A percentile compares a stretch with the other conserved stretches of the same genome.
phyloP scores from a whole-genome alignment of 768 basidiomycete genomes.

The Podaxis pistillaris region DNA sequence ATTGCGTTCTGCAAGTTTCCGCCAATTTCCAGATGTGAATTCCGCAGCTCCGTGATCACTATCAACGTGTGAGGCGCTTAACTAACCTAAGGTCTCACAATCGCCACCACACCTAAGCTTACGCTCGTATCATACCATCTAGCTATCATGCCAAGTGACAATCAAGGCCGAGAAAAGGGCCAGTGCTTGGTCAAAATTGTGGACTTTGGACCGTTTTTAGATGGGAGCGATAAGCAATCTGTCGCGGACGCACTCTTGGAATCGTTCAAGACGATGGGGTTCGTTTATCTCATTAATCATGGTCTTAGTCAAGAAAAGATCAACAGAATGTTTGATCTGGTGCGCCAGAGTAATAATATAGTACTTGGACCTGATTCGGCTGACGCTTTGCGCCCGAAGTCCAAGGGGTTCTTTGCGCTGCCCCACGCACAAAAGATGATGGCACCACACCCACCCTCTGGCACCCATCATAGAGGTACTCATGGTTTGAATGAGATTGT shows the following conservation, averaged over 20 bases:
- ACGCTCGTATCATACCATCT: background rate
- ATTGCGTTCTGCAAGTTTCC: no score
- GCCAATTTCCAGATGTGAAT: background rate
- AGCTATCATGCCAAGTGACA: no score
- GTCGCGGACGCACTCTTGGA: constrained; percentile 41
- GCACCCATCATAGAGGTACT: constrained; percentile 43
- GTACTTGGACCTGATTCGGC: background rate
- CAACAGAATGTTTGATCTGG: constrained; percentile 41
- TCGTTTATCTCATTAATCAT: constrained; percentile 47
- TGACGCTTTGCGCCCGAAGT: constrained; percentile 23
- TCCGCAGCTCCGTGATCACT: background rate
- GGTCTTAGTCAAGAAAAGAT: constrained; percentile 36
- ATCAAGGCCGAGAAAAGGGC: background rate
- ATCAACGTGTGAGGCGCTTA: background rate
- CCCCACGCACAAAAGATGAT: constrained; percentile 38
- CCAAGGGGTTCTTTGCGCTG: constrained; percentile 36
- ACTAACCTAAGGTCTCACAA: background rate
- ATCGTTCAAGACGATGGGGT: constrained; percentile 46
- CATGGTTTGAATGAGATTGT: constrained; percentile 20
- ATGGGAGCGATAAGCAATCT: constrained; percentile 34
- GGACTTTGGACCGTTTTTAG: constrained; percentile 42
- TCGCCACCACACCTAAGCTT: background rate
- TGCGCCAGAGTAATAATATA: constrained; percentile 17
- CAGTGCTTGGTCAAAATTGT: constrained; percentile 29
- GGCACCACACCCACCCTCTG: constrained; percentile 45